These are phyloP conservation scores for Backusella parvicylindrica DNA, from an alignment of 192 early-diverging fungal genomes.

Conservation along the genomic window DNA sequence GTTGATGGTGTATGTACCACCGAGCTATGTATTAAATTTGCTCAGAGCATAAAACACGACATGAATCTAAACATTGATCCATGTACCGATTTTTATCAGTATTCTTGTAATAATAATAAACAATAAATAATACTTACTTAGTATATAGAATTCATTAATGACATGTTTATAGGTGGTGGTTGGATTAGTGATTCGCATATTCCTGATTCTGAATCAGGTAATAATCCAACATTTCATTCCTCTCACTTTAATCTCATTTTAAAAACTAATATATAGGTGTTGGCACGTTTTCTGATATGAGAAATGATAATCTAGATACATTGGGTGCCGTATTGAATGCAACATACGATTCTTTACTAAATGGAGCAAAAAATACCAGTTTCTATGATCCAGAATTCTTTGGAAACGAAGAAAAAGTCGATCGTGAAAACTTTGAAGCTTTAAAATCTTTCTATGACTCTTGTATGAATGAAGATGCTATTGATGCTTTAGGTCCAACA, in stretches of 20 bases:
- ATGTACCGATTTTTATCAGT: constrained; percentile 67
- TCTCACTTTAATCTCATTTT: not conserved
- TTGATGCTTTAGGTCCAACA: constrained; percentile 35
- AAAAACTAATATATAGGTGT: not conserved
- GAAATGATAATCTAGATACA: constrained; percentile 31
- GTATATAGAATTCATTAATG: not conserved
- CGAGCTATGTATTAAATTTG: constrained; percentile 49
- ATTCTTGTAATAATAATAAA: constrained; percentile 43
- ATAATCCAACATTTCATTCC: not conserved
- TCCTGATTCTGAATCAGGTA: constrained; percentile 56
- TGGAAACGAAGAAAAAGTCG: constrained; percentile 22
- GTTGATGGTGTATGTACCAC: constrained; percentile 39
- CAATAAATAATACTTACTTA: not conserved
- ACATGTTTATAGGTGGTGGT: constrained; percentile 43
- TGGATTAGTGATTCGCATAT: constrained; percentile 51
- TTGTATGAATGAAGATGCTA: constrained; percentile 49
- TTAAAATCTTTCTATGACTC: constrained; percentile 52
- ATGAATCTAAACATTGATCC: constrained; percentile 57
- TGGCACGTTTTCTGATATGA: constrained; percentile 17
- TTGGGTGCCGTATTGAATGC: constrained; percentile 47
- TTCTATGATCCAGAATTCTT: constrained; percentile 10
- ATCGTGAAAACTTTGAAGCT: constrained; percentile 52
- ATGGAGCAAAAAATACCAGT: not conserved
- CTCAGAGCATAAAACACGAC: constrained; percentile 47
- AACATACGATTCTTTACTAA: constrained; percentile 28